Conservation (phyloP, 2,329 filamentous ascomycete genomes). For the Fonsecaea nubica region DNA sequence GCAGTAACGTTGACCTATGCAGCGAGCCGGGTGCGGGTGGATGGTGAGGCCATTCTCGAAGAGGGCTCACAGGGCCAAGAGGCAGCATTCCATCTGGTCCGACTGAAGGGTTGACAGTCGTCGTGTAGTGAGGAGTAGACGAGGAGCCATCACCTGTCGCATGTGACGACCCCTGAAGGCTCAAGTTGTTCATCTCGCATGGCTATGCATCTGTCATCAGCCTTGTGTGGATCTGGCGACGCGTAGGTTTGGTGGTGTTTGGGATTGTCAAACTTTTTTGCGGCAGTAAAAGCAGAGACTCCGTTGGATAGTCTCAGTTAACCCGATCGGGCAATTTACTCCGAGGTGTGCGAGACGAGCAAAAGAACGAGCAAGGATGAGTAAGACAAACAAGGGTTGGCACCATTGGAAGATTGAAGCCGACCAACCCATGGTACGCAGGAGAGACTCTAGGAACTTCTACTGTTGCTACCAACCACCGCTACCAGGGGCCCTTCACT, state of each 20-base stretch:
- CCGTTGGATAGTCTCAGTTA: background rate
- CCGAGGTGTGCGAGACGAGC: background rate
- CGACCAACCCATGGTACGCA: too few species aligned
- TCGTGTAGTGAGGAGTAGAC: background rate
- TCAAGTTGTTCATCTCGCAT: slow-evolving; percentile 16
- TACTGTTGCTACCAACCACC: background rate
- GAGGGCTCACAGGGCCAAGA: slow-evolving; percentile 2
- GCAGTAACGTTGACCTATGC: background rate
- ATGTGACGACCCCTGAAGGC: background rate
- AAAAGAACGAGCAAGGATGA: background rate
- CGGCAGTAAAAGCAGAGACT: background rate
- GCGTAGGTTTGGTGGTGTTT: background rate
- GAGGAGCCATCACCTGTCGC: slow-evolving; percentile 1
- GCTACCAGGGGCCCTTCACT: background rate
- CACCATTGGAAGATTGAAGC: too few species aligned
- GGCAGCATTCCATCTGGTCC: background rate
- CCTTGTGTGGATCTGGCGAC: background rate
- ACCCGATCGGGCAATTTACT: slow-evolving; percentile 19
- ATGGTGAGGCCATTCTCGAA: slow-evolving; percentile 1
- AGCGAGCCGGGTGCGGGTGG: background rate
- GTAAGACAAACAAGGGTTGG: background rate
- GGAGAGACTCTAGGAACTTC: background rate
- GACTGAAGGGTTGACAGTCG: slow-evolving; percentile 5
- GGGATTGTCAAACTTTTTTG: background rate
- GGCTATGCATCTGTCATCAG: slow-evolving; percentile 4